Evolutionary conservation across 371 early-diverging fungal genomes (phyloP), one percentile per base, ranked within the genome.

Genomic region (Mortierella sp.): DNA sequence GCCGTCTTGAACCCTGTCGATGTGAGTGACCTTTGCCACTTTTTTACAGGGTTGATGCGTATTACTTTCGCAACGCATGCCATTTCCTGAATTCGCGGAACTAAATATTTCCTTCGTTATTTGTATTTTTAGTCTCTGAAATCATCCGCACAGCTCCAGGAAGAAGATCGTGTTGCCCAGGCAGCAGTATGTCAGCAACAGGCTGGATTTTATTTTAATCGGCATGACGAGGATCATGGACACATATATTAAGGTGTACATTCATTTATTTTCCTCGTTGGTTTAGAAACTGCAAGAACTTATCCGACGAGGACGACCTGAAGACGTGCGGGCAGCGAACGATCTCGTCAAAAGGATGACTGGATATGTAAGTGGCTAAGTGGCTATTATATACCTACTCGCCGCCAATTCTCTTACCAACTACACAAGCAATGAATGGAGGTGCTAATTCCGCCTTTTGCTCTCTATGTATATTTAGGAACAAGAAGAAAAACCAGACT

Each of bases 271-370:
- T 28, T 7, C 71, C 1, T 9, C 72, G 0, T 19, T 21, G 24
- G 4, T 6, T 58, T 79, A 83, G 94, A 99, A 98, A 95, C 86
- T 99, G 75, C 98, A 99, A 90, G 99, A 99, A 80, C 92, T 98
- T 57, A 94, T 99, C 72, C 92, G 99, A 28, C 90, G 97, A 50
- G 99, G 98, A 9, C 95, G 96, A 65, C 98, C 99, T 3, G 94
- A 96, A 58, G 99, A 98, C 80, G 89, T 99, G 55, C 95, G 92
- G n/a, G 97, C 97, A 81, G 99, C 99, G 0, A 98, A 99, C 80
- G 95, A 95, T 68, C 86, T 99, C 52, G 98, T 99, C 96, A 99
- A 99, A 88, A 90, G 96, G 52, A 96, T 99, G 91, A 93, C 99
- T 16, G 99, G 99, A 70, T 98, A 97, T 87, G 83, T 83, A 83